Base-by-base conservation (phyloP, 306 rosid genomes). In the Gynostemma pentaphyllum region DNA sequence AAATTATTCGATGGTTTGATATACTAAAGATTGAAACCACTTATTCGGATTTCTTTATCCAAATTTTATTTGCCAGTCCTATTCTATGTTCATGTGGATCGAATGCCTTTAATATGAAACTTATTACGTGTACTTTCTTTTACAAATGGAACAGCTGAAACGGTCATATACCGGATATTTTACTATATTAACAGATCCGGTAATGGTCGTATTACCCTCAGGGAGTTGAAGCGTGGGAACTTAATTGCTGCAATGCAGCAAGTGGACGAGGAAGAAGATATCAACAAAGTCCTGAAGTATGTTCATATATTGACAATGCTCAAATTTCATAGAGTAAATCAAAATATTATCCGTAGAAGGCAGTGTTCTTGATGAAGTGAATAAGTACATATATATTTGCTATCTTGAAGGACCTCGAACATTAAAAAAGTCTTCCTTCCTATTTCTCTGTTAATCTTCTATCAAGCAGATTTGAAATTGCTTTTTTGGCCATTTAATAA, bases 221-320 rank as follows among this genome's bases (percentile, higher is more conserved):
- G 92, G 87, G 98, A 92, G 84, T 79, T 92, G 70, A 92, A 86
- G 79, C 92, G 90, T 71, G 96, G 96, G 63, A 92, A 88, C 73
- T 64, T 88, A 62, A 84, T 92, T 81, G 98, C 88, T 79, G 98
- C 95, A 68, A 88, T 92, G 96, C 98, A 79, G 75, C 98, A 92
- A 81, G 96, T 91, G 5, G 98, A 92, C 36, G 96, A 88, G 79
- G 98, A 92, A 78, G 98, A 88, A 70, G 96, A 92, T 76, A 92
- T 92, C 67, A 92, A 92, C 77, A 92, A 92, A 80, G 98, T 92
- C 71, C 80, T 92, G 80, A 85, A 96, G 98, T 92, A 83, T 67
- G 75, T 44, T 53, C 14, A 53, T 28, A 28, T 53, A 16, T 26
- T 53, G 40, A 53, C 40, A 7, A 27, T 29, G 32, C 61, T 29